Evolutionary conservation across 2,329 filamentous ascomycete genomes (phyloP).

Genomic region (Botrytis deweyae): DNA sequence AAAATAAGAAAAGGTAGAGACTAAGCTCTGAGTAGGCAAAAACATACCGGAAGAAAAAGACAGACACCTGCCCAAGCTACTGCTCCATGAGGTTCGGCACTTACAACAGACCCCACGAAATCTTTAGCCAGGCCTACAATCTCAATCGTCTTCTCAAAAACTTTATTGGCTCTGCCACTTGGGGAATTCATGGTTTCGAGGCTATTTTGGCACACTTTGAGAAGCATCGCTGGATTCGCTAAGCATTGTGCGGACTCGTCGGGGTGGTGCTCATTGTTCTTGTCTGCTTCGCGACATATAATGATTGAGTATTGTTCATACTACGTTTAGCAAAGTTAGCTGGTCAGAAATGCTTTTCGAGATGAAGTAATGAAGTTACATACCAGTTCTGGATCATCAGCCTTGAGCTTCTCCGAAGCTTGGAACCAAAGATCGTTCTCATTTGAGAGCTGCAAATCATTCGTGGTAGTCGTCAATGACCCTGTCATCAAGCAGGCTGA

Average conservation of each 20-base stretch:
- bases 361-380: neutral
- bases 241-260: neutral
- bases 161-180: neutral
- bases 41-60: neutral
- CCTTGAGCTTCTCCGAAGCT: neutral
- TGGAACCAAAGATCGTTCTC: neutral
- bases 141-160: neutral
- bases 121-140: neutral
- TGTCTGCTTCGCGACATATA: neutral
- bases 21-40: neutral
- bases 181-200: neutral
- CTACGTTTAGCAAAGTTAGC: neutral
- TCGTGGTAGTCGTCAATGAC: neutral
- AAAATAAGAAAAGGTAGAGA: neutral
- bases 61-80: conserved; percentile 15
- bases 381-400: neutral
- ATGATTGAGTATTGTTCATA: neutral
- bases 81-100: neutral
- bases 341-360: neutral
- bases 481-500: neutral
- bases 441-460: neutral
- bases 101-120: neutral
- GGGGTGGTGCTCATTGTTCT: neutral
- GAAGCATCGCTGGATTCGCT: neutral
- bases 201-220: neutral